Evolutionary conservation across 176 grass and related monocot genomes (phyloP).

Genomic region (Eleusine indica): DNA sequence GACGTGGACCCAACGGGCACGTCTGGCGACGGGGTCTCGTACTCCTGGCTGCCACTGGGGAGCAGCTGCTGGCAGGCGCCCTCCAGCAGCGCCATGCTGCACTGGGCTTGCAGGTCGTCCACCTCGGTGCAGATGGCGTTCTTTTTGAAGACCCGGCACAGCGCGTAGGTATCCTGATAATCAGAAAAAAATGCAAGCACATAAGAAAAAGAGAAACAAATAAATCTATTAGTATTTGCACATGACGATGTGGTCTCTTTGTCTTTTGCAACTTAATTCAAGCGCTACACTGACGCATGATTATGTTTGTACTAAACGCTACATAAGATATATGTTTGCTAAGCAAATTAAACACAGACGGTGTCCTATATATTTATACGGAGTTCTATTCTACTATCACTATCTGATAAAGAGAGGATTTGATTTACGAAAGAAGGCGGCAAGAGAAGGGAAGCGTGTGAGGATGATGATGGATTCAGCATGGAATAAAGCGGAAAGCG

Average conservation of each 20-base stretch:
- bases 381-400: constrained; percentile 18
- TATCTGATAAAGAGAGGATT: constrained; percentile 20
- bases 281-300: constrained; percentile 31
- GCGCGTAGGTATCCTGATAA: constrained; percentile 76
- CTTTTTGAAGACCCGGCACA: constrained; percentile 92
- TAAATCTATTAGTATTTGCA: constrained; percentile 1
- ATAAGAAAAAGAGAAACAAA: background rate
- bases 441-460: constrained; percentile 34
- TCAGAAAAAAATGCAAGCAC: constrained; percentile 12
- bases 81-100: constrained; percentile 59
- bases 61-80: constrained; percentile 47
- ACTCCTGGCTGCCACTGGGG: constrained; percentile 45
- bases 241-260: background rate
- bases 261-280: constrained; percentile 19
- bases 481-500: constrained; percentile 71
- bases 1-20: constrained; percentile 63
- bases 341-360: constrained; percentile 10
- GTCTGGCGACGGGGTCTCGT: constrained; percentile 59
- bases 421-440: constrained; percentile 37
- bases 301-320: constrained; percentile 29
- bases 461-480: constrained; percentile 58
- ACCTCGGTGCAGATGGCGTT: constrained; percentile 60
- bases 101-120: constrained; percentile 69
- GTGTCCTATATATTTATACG: background rate
- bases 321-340: background rate